These are phyloP conservation scores for Microdochium trichocladiopsis DNA, from an alignment of 2,329 filamentous ascomycete genomes.

Conservation along the genomic window DNA sequence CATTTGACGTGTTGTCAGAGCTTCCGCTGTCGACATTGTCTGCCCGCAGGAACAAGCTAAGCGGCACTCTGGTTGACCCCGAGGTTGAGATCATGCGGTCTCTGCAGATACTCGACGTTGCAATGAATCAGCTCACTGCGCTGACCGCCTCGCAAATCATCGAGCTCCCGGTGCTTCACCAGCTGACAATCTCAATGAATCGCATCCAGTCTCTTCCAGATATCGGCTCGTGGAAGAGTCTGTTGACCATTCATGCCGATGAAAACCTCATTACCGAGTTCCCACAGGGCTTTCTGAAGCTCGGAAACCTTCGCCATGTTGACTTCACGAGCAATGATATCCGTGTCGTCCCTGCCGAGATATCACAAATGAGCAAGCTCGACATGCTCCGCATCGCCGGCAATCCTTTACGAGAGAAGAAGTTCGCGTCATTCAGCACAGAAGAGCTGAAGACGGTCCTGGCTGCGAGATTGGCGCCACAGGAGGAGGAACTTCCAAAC, in stretches of 20 bases:
- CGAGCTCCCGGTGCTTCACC: slow-evolving; percentile 64
- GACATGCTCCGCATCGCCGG: slow-evolving; percentile 70
- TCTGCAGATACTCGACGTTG: slow-evolving; percentile 71
- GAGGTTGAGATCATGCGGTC: slow-evolving; percentile 49
- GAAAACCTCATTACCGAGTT: slow-evolving; percentile 74
- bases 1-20: slow-evolving; percentile 60
- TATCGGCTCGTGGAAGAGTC: slow-evolving; percentile 63
- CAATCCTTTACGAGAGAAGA: slow-evolving; percentile 88
- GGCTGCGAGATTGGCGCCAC: slow-evolving; percentile 56
- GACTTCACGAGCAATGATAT: slow-evolving; percentile 87
- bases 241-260: slow-evolving; percentile 68
- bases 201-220: slow-evolving; percentile 67
- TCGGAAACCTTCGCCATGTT: slow-evolving; percentile 64
- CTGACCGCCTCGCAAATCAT: slow-evolving; percentile 38
- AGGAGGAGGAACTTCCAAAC: not conserved
- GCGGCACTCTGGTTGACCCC: slow-evolving; percentile 62
- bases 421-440: slow-evolving; percentile 71
- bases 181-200: slow-evolving; percentile 75
- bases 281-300: slow-evolving; percentile 65
- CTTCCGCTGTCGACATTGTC: slow-evolving; percentile 68
- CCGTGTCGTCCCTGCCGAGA: slow-evolving; percentile 63
- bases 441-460: slow-evolving; percentile 75
- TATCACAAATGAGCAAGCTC: slow-evolving; percentile 74
- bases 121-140: slow-evolving; percentile 64
- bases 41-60: slow-evolving; percentile 71